Base-by-base conservation (phyloP, 2,329 filamentous ascomycete species). In the Cordyceps pruinosa region DNA sequence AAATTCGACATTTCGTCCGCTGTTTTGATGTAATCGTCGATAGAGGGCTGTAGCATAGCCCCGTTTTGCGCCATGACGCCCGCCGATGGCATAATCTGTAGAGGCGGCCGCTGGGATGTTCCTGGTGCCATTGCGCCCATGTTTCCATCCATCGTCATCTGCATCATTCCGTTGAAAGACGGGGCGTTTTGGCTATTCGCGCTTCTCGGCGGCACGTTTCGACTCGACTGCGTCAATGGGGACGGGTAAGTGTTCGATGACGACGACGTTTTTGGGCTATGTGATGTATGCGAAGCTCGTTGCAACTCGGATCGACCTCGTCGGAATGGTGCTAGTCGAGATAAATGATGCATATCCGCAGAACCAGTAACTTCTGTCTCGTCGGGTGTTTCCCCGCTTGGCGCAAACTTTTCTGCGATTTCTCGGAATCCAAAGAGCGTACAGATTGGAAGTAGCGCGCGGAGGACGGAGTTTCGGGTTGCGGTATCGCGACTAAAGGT, bases 1-100 rank as follows among this genome's bases (percentile, higher is more conserved):
- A 62, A 61, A 15, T 59, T 55, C 8, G 63, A 64, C 63, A 66
- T 66, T 47, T 66, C 63, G 42, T 63, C 64, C 4, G 65, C 65
- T 17, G 62, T 60, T 35, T 60, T 60, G 44, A 65, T 62, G 48
- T 66, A 65, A 25, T 66, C 64, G 37, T 63, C 60, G 2, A 59
- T 60, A 5, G 64, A 62, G 7, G 61, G 61, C 37, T 63, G 56
- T 9, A 59, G 57, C 17, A 58, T 59, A 12, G 59, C 46, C n/a
- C 56, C 54, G 17, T 45, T 55, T 42, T 62, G 62, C 41, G 37
- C 57, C 58, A 59, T 59, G 44, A 57, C 51, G 37, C 58, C 58
- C n/a, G 58, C 58, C 25, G 58, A 56, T 13, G 58, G 58, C 52
- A 59, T 56, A 57, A 57, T 42, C 25, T 58, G 61, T 35, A 61